Percentiles rank a stretch among this genome's conserved stretches.
Conservation (phyloP, 2,329 filamentous ascomycete genomes). For the Penicillium digitatum region DNA sequence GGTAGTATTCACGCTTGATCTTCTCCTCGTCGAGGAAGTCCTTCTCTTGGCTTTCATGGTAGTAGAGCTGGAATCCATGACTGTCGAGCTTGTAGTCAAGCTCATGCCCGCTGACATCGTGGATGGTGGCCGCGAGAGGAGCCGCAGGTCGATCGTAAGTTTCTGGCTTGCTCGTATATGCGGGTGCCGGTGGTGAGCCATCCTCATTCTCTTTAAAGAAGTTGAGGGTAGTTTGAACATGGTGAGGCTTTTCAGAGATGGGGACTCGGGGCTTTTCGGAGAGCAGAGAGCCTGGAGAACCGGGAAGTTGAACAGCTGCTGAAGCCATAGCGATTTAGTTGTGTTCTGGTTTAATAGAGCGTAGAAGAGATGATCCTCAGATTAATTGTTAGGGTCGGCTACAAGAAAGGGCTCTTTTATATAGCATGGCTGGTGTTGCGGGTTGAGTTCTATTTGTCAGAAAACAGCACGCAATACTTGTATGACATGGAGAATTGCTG, state of each 20-base stretch:
- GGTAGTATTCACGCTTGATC: conserved; percentile 45
- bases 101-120: conserved; percentile 43
- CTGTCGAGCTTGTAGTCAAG: conserved; percentile 45
- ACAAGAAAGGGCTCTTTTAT: conserved; percentile 4
- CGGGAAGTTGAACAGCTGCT: conserved; percentile 27
- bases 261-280: conserved; percentile 14
- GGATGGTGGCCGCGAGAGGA: conserved; percentile 38
- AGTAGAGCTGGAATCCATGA: conserved; percentile 46
- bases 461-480: conserved; percentile 32
- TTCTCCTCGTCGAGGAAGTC: conserved; percentile 42
- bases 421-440: conserved; percentile 10
- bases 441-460: conserved; percentile 31
- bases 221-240: conserved; percentile 45
- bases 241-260: conserved; percentile 25
- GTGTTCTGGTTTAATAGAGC: background rate
- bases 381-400: background rate
- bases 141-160: conserved; percentile 44
- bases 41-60: conserved; percentile 38
- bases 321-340: conserved; percentile 26
- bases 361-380: background rate
- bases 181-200: conserved; percentile 42
- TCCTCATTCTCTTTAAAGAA: conserved; percentile 46
- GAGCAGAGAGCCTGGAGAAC: conserved; percentile 7
- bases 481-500: conserved; percentile 25
- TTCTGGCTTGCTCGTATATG: conserved; percentile 35